Base-by-base conservation (phyloP, 352 stramenopile species). In the Globisporangium takayamanum region DNA sequence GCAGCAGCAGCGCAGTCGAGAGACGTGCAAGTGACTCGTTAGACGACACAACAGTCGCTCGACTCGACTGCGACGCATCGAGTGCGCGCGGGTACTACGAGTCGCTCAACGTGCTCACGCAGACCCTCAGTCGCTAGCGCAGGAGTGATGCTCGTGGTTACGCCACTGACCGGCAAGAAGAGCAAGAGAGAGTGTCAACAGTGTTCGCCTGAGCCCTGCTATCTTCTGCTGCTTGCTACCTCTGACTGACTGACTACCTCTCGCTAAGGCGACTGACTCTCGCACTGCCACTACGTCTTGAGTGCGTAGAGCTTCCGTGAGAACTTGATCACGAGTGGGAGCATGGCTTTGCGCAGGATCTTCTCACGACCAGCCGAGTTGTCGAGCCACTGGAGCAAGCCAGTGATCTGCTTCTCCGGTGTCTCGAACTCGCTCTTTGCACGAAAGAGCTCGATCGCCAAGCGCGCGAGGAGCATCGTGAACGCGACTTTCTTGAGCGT, bases 401-500 rank as follows among this genome's bases (percentile, higher is more conserved):
- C 83, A 12, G 74, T 86, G 62, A 91, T 75, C 60, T 92, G 79
- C 44, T 70, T 73, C 48, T 89, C 75, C 0, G 80, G 78, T 20
- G 80, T 89, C 66, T 92, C 83, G 53, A 86, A 92, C 28, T 82
- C 74, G 3, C 58, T 53, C 45, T 89, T 89, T 0, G 72, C 53
- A 12, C 68, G 66, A 25, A 92, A 91, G 5, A 92, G 55, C 20
- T 89, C 80, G 53, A 90, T 75, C 14, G 80, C 80, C n/a, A 92
- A 57, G 25, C 83, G 66, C 18, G 71, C 80, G 4, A 92, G 49
- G 2, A 87, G 30, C 71, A 92, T 78, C 16, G 66, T 68, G 54
- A 92, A 92, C 12, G 72, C 72, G 6, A 88, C 70, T 59, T 89
- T 88, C 60, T 89, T 89, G 37, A 90, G 55, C 26, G 72, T 84